Conservation (phyloP, 768 basidiomycete genomes). For the Polyporus arcularius region DNA sequence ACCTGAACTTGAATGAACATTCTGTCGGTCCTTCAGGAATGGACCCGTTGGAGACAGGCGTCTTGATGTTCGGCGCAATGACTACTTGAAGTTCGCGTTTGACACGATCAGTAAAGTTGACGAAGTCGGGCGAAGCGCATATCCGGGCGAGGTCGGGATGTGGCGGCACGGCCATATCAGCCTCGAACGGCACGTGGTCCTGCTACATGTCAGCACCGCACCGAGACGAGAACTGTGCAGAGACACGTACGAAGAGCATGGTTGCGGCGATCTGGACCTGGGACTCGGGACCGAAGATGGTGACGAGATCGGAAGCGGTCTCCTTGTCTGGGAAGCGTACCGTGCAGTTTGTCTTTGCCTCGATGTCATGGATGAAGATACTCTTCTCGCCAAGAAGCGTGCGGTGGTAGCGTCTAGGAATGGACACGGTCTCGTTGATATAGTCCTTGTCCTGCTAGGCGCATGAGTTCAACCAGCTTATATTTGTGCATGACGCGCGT, state of each 20-base stretch:
- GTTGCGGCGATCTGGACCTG: constrained; percentile 96
- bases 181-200: constrained; percentile 97
- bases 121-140: constrained; percentile 79
- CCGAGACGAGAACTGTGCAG: not conserved
- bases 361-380: constrained; percentile 97
- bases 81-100: constrained; percentile 94
- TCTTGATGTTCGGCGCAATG: constrained; percentile 78
- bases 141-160: constrained; percentile 77
- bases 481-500: constrained; percentile 16
- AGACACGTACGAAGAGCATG: constrained; percentile 63
- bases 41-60: constrained; percentile 48
- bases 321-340: constrained; percentile 94
- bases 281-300: constrained; percentile 95
- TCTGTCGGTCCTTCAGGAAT: constrained; percentile 64
- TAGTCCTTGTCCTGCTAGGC: constrained; percentile 88
- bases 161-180: constrained; percentile 89
- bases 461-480: constrained; percentile 1
- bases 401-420: constrained; percentile 94
- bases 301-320: constrained; percentile 90
- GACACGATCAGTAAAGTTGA: constrained; percentile 82
- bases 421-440: constrained; percentile 88
- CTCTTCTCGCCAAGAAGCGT: constrained; percentile 94
- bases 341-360: constrained; percentile 91
- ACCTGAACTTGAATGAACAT: constrained; percentile 92
- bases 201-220: constrained; percentile 33